These are phyloP conservation scores for Gynochthodes officinalis DNA, from an alignment of 257 asterid species.

Conservation along the genomic window DNA sequence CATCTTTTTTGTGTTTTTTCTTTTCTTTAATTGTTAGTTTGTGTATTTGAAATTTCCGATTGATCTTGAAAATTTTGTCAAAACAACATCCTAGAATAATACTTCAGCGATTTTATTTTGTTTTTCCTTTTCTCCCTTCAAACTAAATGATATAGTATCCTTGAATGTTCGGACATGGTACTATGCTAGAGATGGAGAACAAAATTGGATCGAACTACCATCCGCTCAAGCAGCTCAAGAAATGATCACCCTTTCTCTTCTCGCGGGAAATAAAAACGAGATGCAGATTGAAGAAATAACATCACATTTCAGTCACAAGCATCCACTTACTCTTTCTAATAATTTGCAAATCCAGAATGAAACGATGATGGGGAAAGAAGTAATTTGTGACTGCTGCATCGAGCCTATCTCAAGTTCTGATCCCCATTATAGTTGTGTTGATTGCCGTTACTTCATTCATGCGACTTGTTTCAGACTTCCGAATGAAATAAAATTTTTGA, in stretches of 20 bases:
- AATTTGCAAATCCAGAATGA: too few species aligned
- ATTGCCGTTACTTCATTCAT: not conserved
- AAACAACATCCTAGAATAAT: too few species aligned
- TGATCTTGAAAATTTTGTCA: too few species aligned
- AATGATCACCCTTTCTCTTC: not conserved
- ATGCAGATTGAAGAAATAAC: not conserved
- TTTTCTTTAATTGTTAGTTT: not conserved
- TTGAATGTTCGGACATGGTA: not conserved
- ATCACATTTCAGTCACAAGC: not conserved
- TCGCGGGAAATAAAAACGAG: not conserved
- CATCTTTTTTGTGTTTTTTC: too few species aligned
- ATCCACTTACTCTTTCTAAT: not conserved
- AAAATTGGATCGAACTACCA: not conserved
- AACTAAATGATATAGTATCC: not conserved
- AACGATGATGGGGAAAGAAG: too few species aligned
- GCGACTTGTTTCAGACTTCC: not conserved
- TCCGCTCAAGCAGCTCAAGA: not conserved
- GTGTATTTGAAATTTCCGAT: too few species aligned
- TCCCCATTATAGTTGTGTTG: not conserved
- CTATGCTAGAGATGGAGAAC: not conserved
- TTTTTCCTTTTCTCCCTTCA: not conserved
- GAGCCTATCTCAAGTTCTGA: not conserved
- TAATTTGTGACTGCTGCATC: not conserved
- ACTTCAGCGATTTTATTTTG: too few species aligned
- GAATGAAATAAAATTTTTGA: not conserved